Evolutionary conservation across 306 rosid species (phyloP), one percentile per base, ranked within the genome.

Genomic region (Myrica gale): DNA sequence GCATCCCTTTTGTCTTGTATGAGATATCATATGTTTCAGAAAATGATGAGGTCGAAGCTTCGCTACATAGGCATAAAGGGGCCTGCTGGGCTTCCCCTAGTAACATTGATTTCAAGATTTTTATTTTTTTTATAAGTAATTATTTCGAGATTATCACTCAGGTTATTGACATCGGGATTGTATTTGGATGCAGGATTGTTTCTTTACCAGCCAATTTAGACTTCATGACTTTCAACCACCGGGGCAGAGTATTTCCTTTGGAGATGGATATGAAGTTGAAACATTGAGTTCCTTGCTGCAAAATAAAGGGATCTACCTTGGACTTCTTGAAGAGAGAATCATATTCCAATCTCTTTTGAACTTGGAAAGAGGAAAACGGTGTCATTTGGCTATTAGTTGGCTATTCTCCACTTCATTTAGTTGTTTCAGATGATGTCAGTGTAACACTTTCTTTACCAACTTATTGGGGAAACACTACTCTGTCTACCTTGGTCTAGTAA

Each of bases 171-270:
- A 53, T 74, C 44, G 19, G 9, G 1, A 53, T 44, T 84, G 55
- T 75, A 71, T 80, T 74, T 84, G 63, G 74, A 66, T 84, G 85
- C 90, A 91, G 97, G 88, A 87, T 89, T 47, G 96, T 91, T 76
- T 88, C 89, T 79, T 86, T 91, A 73, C 96, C 93, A 15, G 87
- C 72, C 79, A 93, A 88, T 84, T 63, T 79, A 68, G 98, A 93
- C 86, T 93, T 93, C 71, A 89, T 91, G 93, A 84, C 84, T 83
- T 93, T 93, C 88, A 93, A 93, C 86, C 98, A 91, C 74, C 88
- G 98, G 56, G 96, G 96, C 82, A 88, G 78, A 74, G 86, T 78
- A 26, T 84, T 85, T 50, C 88, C 96, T 0, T 15, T 74, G 75
- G 86, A 83, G 68, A 56, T 78, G 78, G 90, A 85, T 72, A 37